Percentiles rank a stretch among this genome's conserved stretches.
Evolutionary conservation across 306 rosid species (phyloP).

Genomic region (Luffa acutangula): DNA sequence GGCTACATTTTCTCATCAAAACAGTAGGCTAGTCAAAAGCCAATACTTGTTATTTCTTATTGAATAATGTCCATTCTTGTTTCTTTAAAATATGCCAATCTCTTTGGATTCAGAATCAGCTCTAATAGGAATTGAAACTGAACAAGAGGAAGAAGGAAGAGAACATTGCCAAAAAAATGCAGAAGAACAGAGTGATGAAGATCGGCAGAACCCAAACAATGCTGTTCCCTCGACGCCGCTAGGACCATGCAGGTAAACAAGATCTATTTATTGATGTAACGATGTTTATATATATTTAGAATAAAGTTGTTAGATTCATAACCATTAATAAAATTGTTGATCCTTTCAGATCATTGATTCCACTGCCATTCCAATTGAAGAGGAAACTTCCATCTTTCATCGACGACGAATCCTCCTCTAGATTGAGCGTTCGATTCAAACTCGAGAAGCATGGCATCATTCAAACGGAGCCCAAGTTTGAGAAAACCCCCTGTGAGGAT

Average conservation of each 20-base stretch:
- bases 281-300: not conserved
- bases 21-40: not conserved
- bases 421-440: slow-evolving; percentile 36
- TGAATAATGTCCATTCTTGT: not conserved
- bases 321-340: not conserved
- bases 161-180: slow-evolving; percentile 33
- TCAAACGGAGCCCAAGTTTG: slow-evolving; percentile 34
- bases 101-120: slow-evolving; percentile 33
- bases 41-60: not conserved
- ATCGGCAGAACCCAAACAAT: slow-evolving; percentile 21
- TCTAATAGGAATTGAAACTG: slow-evolving; percentile 33
- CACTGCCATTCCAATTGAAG: slow-evolving; percentile 45
- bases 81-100: not conserved
- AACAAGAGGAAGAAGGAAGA: slow-evolving; percentile 63
- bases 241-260: slow-evolving; percentile 42
- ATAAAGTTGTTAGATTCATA: not conserved
- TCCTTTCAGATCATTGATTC: slow-evolving; percentile 22
- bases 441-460: slow-evolving; percentile 38
- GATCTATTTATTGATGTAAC: not conserved
- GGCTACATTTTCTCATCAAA: not conserved
- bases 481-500: slow-evolving; percentile 36
- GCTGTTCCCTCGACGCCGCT: slow-evolving; percentile 44
- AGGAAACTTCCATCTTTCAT: slow-evolving; percentile 54
- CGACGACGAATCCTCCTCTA: slow-evolving; percentile 37
- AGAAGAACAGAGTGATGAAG: slow-evolving; percentile 39